These are phyloP conservation scores for Aspergillus aculeatus DNA, from an alignment of 2,329 filamentous ascomycete genomes.

Conservation along the genomic window DNA sequence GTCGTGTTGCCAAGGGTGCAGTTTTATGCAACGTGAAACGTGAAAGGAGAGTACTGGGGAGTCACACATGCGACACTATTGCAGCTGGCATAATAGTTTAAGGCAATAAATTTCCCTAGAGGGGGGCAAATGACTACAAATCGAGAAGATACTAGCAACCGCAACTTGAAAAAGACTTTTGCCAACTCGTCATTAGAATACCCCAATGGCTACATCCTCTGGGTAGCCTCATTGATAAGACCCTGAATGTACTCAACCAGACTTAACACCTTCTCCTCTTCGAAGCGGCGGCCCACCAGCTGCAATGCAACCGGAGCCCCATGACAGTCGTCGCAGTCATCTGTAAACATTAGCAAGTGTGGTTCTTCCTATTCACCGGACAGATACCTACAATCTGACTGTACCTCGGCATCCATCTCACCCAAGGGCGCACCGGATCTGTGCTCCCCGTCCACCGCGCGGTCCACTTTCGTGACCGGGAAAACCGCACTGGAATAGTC, in stretches of 20 bases:
- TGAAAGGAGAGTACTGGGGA: no score
- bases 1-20: no score
- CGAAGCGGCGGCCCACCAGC: conserved; percentile 49
- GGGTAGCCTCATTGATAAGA: not conserved
- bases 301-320: conserved; percentile 51
- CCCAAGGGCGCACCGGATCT: conserved; percentile 41
- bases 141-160: no score
- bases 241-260: conserved; percentile 43
- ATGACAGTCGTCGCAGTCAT: conserved; percentile 51
- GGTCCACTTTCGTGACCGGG: conserved; percentile 56
- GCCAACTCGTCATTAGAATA: no score
- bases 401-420: conserved; percentile 46
- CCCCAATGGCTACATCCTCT: not conserved
- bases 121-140: no score
- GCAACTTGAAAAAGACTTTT: no score
- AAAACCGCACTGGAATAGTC: conserved; percentile 57
- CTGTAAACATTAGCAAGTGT: conserved; percentile 24
- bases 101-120: no score
- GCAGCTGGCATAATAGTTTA: no score
- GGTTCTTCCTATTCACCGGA: not conserved
- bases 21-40: no score
- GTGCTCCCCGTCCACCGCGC: conserved; percentile 47
- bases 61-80: no score
- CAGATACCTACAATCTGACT: conserved; percentile 49
- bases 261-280: conserved; percentile 53